Evolutionary conservation across 1,284 basidiomycete genomes (phyloP), one percentile per base, ranked within the genome.

Genomic region (Apiotrichum sp.): DNA sequence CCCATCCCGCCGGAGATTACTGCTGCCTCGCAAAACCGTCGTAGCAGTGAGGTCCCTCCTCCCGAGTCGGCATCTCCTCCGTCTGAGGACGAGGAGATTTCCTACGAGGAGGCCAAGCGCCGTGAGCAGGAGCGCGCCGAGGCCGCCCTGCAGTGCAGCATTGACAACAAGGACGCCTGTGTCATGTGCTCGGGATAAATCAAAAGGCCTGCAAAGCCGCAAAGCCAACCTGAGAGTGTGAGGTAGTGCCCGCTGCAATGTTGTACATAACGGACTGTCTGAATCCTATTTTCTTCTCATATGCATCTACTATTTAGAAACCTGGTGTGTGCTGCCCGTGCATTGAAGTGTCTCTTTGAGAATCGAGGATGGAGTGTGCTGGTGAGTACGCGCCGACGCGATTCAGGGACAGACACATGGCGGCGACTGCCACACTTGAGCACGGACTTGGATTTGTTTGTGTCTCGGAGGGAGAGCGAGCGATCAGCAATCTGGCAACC

Each of bases 151-250:
- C 75, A 76, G 61, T 77, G 75, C 64, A 71, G 68, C 49, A 77
- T 78, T 53, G 75, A 77, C 52, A 78, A 78, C 73, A 78, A 77
- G 68, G 76, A 78, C 45, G 72, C 71, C 49, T 77, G 75, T 61
- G 50, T 74, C 61, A 75, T 75, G 73, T 77, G 75, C 65, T 74
- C 72, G 52, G 75, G 74, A 63, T 77, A 71, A 41, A 33, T 38
- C 36, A 38, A 38, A 38, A 38, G 13, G 8, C 8, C 7, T 38
- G 36, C 22, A 22, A 22, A 22, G 22, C 22, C 22, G 22, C 36
- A 38, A 42, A 45, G 35, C n/a, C 16, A 29, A 33, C 42, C n/a
- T 8, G 42, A n/a, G 50, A 31, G 38, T 7, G 42, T 34, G 36
- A n/a, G 14, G 51, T 52, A n/a, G 50, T 52, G 32, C n/a, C 32